A percentile compares a stretch with the other conserved stretches of the same genome.
These are phyloP conservation scores for Sclerotinia subarctica DNA, from an alignment of 2,329 filamentous ascomycete genomes.

Conservation along the genomic window DNA sequence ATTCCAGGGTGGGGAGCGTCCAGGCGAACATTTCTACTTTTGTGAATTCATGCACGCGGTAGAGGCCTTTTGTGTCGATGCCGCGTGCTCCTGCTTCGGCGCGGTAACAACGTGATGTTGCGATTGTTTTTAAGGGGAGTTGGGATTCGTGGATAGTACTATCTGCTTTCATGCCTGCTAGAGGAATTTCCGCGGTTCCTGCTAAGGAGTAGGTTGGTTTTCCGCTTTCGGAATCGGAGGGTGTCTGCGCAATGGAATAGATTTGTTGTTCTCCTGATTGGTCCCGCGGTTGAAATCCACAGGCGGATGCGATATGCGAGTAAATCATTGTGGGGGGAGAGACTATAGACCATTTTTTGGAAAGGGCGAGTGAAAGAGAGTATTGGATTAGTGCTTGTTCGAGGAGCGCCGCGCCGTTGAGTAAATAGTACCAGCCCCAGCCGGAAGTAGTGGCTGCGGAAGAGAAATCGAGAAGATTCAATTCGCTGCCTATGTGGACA, in stretches of 20 bases:
- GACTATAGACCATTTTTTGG: slow-evolving; percentile 74
- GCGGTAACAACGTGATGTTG: slow-evolving; percentile 87
- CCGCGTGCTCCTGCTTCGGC: slow-evolving; percentile 91
- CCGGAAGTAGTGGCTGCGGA: slow-evolving; percentile 77
- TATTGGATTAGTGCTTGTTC: slow-evolving; percentile 93
- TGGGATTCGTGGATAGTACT: slow-evolving; percentile 60
- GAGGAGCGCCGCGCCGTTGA: slow-evolving; percentile 88
- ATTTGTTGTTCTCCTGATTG: slow-evolving; percentile 88
- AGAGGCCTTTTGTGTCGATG: slow-evolving; percentile 87
- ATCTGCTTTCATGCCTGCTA: slow-evolving; percentile 85
- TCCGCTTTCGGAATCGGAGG: slow-evolving; percentile 54
- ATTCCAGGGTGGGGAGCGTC: slow-evolving; percentile 58
- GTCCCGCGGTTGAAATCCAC: slow-evolving; percentile 92
- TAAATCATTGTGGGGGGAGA: slow-evolving; percentile 90
- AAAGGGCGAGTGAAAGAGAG: slow-evolving; percentile 69
- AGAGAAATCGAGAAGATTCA: slow-evolving; percentile 89
- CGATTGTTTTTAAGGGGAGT: slow-evolving; percentile 76
- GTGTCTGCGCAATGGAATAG: slow-evolving; percentile 70
- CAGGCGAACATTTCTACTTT: slow-evolving; percentile 98
- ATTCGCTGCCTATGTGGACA: slow-evolving; percentile 77
- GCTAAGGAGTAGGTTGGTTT: slow-evolving; percentile 73
- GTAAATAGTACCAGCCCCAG: slow-evolving; percentile 97
- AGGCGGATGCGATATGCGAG: slow-evolving; percentile 82
- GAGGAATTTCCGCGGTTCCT: slow-evolving; percentile 90
- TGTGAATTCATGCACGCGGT: slow-evolving; percentile 96